Percentiles rank a stretch among this genome's conserved stretches.
Evolutionary conservation across 176 grass and related monocot genomes (phyloP).

Genomic region (Eragrostis curvula): DNA sequence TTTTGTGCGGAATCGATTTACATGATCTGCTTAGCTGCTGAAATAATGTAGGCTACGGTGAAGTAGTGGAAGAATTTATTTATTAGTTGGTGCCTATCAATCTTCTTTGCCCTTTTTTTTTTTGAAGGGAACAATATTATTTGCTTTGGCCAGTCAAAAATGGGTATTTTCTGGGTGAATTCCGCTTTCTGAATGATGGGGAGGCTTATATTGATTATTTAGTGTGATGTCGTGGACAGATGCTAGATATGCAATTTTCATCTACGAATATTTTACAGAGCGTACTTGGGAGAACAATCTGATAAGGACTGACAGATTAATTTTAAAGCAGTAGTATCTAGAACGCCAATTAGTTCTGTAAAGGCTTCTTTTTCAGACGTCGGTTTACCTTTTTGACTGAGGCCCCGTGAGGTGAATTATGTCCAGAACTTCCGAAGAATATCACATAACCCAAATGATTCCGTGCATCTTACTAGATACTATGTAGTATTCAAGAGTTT

Average conservation of each 20-base stretch:
- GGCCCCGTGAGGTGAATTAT: background rate
- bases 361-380: background rate
- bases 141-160: conserved; percentile 37
- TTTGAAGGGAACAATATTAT: too few relatives aligned
- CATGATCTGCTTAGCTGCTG: conserved; percentile 23
- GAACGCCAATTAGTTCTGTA: background rate
- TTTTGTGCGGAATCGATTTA: conserved; percentile 34
- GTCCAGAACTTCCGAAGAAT: background rate
- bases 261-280: background rate
- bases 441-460: background rate
- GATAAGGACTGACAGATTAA: background rate
- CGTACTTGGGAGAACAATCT: conserved; percentile 18
- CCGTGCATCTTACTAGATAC: background rate
- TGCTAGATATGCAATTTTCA: conserved; percentile 13
- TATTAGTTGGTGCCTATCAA: background rate
- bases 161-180: background rate
- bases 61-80: conserved; percentile 5
- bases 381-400: background rate
- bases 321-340: background rate
- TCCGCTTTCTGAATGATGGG: background rate
- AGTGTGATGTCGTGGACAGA: background rate
- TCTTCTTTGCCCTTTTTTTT: too few relatives aligned
- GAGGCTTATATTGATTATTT: background rate
- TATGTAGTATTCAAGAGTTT: background rate
- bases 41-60: conserved; percentile 24